These are phyloP conservation scores for Capronia coronata DNA, from an alignment of 2,329 filamentous ascomycete species.

Conservation along the genomic window DNA sequence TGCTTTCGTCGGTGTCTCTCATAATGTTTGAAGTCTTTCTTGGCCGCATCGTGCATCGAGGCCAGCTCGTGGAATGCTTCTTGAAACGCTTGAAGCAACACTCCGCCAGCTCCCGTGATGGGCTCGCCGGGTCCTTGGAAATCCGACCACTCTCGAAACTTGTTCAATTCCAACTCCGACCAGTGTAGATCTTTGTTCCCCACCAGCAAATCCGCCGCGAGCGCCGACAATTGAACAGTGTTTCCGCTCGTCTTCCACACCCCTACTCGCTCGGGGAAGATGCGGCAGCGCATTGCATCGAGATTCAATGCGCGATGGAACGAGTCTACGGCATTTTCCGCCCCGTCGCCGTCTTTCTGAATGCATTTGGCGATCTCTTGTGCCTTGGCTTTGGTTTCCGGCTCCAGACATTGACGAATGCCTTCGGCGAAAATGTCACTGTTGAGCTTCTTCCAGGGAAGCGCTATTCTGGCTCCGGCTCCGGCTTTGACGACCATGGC, in stretches of 20 bases:
- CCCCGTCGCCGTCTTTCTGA: conserved; percentile 35
- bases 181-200: conserved; percentile 48
- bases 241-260: conserved; percentile 48
- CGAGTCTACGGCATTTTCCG: conserved; percentile 36
- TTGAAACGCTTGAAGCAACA: conserved; percentile 40
- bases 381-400: conserved; percentile 32
- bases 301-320: conserved; percentile 38
- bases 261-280: conserved; percentile 44
- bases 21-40: conserved; percentile 43
- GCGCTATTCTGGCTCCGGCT: conserved; percentile 37
- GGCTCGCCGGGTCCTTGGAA: conserved; percentile 51
- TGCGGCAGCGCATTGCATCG: conserved; percentile 33
- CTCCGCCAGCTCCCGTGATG: conserved; percentile 45
- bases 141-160: conserved; percentile 48
- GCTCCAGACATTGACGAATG: conserved; percentile 34
- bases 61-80: conserved; percentile 46
- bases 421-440: conserved; percentile 35
- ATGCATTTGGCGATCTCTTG: conserved; percentile 35
- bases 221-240: conserved; percentile 43
- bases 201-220: conserved; percentile 50
- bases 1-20: conserved; percentile 40
- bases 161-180: conserved; percentile 43
- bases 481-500: conserved; percentile 39
- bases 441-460: conserved; percentile 35
- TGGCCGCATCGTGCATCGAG: conserved; percentile 44